A percentile compares a stretch with the other conserved stretches of the same genome.
These are phyloP conservation scores for Purpureocillium takamizusanense DNA, from an alignment of 2,329 filamentous ascomycete species.

Conservation along the genomic window DNA sequence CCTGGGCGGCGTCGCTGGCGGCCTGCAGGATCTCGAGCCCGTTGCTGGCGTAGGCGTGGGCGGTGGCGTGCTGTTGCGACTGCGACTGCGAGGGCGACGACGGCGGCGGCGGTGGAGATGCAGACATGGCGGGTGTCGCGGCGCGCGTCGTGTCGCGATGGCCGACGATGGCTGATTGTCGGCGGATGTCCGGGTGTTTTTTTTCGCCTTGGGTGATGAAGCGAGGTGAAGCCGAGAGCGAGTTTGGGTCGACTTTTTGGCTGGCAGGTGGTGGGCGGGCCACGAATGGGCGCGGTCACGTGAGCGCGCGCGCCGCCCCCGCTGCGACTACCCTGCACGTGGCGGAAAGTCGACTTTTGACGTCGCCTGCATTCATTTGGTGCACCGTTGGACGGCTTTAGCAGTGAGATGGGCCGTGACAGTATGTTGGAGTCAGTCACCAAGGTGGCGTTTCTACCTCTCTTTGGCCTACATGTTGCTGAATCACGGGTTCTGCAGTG, in stretches of 20 bases:
- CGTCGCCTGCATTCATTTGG: no score
- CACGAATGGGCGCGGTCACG: no score
- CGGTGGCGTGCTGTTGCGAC: conserved; percentile 14
- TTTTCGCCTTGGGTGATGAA: conserved; percentile 16
- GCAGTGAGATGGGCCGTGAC: no score
- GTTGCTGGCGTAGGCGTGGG: conserved; percentile 36
- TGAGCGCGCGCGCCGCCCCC: no score
- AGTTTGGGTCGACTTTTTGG: not conserved
- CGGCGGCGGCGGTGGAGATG: conserved; percentile 12
- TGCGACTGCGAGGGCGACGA: not conserved
- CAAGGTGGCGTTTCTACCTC: no score
- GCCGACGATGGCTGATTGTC: conserved; percentile 31
- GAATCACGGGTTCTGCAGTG: no score
- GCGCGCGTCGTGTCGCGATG: not conserved
- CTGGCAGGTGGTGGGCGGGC: no score
- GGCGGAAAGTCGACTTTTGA: no score
- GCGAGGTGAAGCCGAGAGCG: conserved; percentile 27
- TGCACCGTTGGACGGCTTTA: no score
- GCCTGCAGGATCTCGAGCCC: conserved; percentile 36
- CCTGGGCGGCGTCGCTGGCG: conserved; percentile 33
- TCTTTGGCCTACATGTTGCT: no score
- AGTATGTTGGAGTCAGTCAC: no score
- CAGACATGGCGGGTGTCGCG: conserved; percentile 11
- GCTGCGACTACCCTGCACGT: no score
- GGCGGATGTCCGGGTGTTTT: conserved; percentile 29